Conservation (phyloP, 2,329 filamentous ascomycete genomes). For the Scopulariopsis brevicaulis region DNA sequence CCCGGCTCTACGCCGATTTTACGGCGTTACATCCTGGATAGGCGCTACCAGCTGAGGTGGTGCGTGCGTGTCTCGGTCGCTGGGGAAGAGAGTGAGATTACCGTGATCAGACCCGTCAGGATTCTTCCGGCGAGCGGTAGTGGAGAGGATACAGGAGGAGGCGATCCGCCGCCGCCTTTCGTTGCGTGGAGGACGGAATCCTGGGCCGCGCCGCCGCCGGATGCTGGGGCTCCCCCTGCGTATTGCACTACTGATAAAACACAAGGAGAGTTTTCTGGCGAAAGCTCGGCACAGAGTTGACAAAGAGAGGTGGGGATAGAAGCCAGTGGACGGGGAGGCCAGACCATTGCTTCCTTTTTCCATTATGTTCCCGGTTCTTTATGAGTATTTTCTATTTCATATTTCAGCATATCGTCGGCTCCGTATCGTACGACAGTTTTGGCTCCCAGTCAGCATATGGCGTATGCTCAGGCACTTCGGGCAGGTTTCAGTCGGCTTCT, state of each 20-base stretch:
- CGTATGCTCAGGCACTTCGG: no score
- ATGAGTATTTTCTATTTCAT: no score
- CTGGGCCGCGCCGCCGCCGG: neutral
- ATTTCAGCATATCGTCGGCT: no score
- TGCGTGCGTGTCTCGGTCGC: neutral
- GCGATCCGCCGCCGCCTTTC: neutral
- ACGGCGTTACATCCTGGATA: conserved; percentile 13
- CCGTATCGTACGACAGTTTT: no score
- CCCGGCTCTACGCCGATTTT: conserved; percentile 9
- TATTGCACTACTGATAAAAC: neutral
- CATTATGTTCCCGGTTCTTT: no score
- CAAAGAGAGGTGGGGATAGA: neutral
- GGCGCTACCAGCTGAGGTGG: conserved; percentile 11
- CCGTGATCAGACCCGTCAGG: neutral
- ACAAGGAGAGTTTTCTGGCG: neutral
- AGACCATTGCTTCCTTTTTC: neutral
- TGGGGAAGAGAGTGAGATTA: neutral
- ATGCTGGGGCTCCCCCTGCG: neutral
- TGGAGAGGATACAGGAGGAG: neutral
- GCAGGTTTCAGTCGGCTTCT: no score
- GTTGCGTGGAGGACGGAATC: neutral
- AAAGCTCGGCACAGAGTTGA: neutral
- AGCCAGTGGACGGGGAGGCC: neutral
- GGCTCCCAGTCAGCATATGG: no score
- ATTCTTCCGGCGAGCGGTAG: neutral